These are phyloP conservation scores for Candida patagonica DNA, from an alignment of 805 yeast genomes.

Conservation along the genomic window DNA sequence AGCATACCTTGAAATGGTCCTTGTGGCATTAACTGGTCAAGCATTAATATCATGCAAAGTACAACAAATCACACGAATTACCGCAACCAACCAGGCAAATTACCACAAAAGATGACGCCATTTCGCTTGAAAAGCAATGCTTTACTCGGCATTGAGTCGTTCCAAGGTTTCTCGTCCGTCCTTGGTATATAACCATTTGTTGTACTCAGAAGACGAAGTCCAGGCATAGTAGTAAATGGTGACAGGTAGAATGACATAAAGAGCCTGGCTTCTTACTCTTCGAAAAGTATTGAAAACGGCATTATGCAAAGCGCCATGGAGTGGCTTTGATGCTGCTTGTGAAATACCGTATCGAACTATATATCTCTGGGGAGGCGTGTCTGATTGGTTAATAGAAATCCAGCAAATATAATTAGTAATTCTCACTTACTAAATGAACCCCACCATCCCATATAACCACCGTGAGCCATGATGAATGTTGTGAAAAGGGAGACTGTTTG, in stretches of 20 bases:
- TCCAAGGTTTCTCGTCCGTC: conserved; percentile 94
- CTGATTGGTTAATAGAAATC: conserved; percentile 18
- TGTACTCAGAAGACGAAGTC: conserved; percentile 78
- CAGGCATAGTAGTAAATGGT: conserved; percentile 77
- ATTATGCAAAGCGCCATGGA: conserved; percentile 76
- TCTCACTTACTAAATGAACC: conserved; percentile 62
- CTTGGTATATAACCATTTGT: conserved; percentile 91
- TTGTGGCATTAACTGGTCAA: too few species aligned
- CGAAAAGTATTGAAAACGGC: conserved; percentile 90
- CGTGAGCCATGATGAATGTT: conserved; percentile 60
- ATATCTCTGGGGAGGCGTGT: conserved; percentile 21
- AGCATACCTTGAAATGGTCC: too few species aligned
- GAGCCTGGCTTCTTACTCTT: conserved; percentile 79
- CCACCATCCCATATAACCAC: conserved; percentile 96
- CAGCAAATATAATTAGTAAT: conserved; percentile 30
- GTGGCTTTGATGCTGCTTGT: conserved; percentile 87
- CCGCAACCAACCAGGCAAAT: too few species aligned
- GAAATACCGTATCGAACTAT: conserved; percentile 79
- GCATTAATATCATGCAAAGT: too few species aligned
- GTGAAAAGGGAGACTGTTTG: too few species aligned
- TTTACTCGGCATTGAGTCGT: conserved; percentile 30
- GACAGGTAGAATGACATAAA: conserved; percentile 71
- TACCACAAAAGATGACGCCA: too few species aligned
- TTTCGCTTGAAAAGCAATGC: too few species aligned
- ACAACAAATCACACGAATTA: too few species aligned